Base-by-base conservation (phyloP, 2,329 filamentous ascomycete genomes). In the Knufia fluminis region DNA sequence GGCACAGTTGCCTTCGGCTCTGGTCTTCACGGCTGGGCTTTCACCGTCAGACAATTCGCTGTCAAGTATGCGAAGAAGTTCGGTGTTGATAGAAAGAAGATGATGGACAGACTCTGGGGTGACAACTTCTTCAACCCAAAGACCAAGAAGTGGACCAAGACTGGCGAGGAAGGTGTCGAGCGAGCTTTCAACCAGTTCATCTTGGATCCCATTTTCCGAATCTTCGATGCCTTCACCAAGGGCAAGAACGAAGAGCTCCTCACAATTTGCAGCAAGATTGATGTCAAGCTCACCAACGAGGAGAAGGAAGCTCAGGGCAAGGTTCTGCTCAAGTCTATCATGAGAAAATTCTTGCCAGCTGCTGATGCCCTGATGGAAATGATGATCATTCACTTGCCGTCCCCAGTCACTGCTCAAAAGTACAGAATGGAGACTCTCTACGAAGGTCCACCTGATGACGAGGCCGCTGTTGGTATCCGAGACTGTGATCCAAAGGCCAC, bases 141-240 rank as follows among this genome's bases (percentile, higher is more conserved):
- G 77, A 98, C 92, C 79, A 98, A 97, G 88, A 98, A 98, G 84
- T 98, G 92, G 92, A 91, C 90, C 73, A 97, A 86, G 80, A 80
- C 75, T 69, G 77, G 77, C 62, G 85, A 79, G 59, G 89, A 95
- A 66, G 91, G 89, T 68, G 82, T 95, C 52, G 92, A 97, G 83
- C 92, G 92, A 85, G 88, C 91, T 63, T 98, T 98, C 86, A 94
- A 92, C 80, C 86, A 92, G 82, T 98, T 98, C 79, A 95, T 97
- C 71, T 75, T 98, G 67, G 92, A 98, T 76, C 92, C 92, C 68
- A 98, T 98, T 75, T 98, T 97, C 88, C 90, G 90, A 78, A 94
- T 98, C 76, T 98, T 98, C 80, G 66, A 79, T 61, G 80, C 85
- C 53, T 84, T 98, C 75, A 97, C 92, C 85, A 94, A 97, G 83